These are phyloP conservation scores for Diaporthe eres DNA, from an alignment of 2,329 filamentous ascomycete species.

Conservation along the genomic window DNA sequence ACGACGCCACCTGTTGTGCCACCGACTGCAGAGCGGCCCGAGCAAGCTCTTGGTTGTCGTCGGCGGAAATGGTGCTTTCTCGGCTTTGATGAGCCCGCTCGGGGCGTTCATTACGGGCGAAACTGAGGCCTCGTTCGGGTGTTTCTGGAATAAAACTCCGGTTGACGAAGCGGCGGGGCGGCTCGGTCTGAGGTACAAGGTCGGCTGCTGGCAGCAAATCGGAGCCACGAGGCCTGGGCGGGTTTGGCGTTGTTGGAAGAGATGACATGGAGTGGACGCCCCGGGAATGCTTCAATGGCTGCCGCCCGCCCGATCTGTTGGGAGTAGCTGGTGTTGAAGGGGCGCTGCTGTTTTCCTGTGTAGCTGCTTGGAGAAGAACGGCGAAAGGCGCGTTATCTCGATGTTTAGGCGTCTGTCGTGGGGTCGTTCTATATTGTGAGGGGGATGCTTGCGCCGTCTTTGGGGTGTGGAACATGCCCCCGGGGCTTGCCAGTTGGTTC, in stretches of 20 bases:
- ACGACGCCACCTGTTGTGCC: conserved; percentile 52
- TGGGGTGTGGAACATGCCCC: conserved; percentile 76
- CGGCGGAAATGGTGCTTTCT: conserved; percentile 87
- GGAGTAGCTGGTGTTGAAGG: conserved; percentile 76
- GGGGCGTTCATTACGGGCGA: conserved; percentile 47
- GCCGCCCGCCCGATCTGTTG: conserved; percentile 61
- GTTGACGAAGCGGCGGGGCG: conserved; percentile 60
- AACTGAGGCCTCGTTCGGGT: conserved; percentile 52
- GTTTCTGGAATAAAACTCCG: conserved; percentile 61
- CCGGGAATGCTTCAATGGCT: conserved; percentile 75
- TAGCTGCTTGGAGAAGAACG: conserved; percentile 84
- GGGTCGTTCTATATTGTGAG: conserved; percentile 61
- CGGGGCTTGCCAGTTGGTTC: conserved; percentile 82
- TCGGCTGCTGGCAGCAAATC: conserved; percentile 74
- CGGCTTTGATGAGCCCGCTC: conserved; percentile 76
- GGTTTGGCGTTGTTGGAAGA: conserved; percentile 81
- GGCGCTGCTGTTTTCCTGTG: conserved; percentile 81
- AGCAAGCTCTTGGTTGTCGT: conserved; percentile 71
- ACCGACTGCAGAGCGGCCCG: conserved; percentile 68
- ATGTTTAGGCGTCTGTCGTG: conserved; percentile 65
- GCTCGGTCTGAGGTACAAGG: conserved; percentile 73
- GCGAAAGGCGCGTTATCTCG: conserved; percentile 73
- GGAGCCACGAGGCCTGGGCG: conserved; percentile 61
- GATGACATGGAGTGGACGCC: conserved; percentile 89
- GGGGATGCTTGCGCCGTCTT: conserved; percentile 61